These are phyloP conservation scores for Euclidium syriacum DNA, from an alignment of 345 rosid genomes.

Conservation along the genomic window DNA sequence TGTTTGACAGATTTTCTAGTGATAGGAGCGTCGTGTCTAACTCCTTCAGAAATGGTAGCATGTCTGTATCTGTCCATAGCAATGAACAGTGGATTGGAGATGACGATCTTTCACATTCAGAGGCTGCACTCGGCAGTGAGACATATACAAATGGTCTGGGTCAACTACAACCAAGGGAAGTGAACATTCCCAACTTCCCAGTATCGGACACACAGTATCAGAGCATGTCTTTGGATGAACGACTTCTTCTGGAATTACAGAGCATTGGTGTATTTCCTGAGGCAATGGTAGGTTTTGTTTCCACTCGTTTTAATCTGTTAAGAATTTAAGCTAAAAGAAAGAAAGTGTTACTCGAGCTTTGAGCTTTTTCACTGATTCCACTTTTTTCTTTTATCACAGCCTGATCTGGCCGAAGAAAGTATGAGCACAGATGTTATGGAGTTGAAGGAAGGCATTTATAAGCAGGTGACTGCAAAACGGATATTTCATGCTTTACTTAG, in stretches of 20 bases:
- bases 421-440: slow-evolving; percentile 60
- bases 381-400: slow-evolving; percentile 42
- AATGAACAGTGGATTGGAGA: slow-evolving; percentile 71
- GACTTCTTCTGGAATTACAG: slow-evolving; percentile 74
- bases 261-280: slow-evolving; percentile 87
- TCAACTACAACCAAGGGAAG: slow-evolving; percentile 50
- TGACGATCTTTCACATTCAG: slow-evolving; percentile 64
- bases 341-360: not conserved
- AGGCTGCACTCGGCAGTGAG: slow-evolving; percentile 51
- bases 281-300: slow-evolving; percentile 52
- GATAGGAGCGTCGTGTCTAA: slow-evolving; percentile 63
- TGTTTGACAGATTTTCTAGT: slow-evolving; percentile 62
- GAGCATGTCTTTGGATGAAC: slow-evolving; percentile 66
- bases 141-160: slow-evolving; percentile 56
- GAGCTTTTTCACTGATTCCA: slow-evolving; percentile 2
- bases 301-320: not conserved
- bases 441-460: slow-evolving; percentile 59
- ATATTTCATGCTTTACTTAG: not conserved
- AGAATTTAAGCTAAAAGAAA: not conserved
- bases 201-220: slow-evolving; percentile 65
- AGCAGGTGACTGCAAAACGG: slow-evolving; percentile 49
- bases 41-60: slow-evolving; percentile 53
- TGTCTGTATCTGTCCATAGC: slow-evolving; percentile 63
- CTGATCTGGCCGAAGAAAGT: slow-evolving; percentile 77
- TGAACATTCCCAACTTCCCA: slow-evolving; percentile 37